phyloP scores from a whole-genome alignment of 1,139 yeast species.

The Lodderomyces margitis region DNA sequence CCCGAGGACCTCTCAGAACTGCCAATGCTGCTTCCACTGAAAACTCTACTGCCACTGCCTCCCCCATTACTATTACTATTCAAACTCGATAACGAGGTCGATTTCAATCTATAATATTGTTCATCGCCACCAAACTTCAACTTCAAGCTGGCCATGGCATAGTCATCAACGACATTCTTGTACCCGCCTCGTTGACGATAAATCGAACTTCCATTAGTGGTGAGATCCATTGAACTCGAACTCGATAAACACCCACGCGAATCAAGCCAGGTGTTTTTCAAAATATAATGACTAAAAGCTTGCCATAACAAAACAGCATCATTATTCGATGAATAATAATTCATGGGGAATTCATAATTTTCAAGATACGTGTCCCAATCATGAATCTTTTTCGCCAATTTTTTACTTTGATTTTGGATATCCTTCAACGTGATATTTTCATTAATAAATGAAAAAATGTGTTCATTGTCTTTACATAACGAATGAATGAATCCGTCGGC shows the following conservation, averaged over 20 bases:
- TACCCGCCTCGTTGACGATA: conserved; percentile 8
- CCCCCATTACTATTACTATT: not conserved
- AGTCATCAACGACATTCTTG: conserved; percentile 27
- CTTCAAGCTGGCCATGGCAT: conserved; percentile 34
- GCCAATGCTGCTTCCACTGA: conserved; percentile 1
- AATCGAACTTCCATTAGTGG: conserved; percentile 12
- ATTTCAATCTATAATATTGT: conserved; percentile 1
- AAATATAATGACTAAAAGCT: conserved; percentile 30
- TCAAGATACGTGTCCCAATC: conserved; percentile 36
- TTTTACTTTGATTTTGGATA: conserved; percentile 45
- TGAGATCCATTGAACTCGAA: conserved; percentile 1
- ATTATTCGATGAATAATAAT: conserved; percentile 18
- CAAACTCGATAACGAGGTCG: conserved; percentile 3
- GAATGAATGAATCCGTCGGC: conserved; percentile 53
- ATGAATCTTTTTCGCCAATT: conserved; percentile 33
- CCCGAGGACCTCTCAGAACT: not conserved
- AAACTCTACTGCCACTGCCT: not conserved
- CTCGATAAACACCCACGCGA: conserved; percentile 12
- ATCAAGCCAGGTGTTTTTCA: conserved; percentile 32
- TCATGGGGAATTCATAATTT: conserved; percentile 40
- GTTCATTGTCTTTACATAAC: conserved; percentile 37
- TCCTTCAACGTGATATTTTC: conserved; percentile 48
- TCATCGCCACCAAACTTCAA: conserved; percentile 25
- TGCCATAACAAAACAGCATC: conserved; percentile 39
- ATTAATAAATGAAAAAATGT: conserved; percentile 45